A percentile compares a stretch with the other conserved stretches of the same genome.
Conservation (phyloP, 2,329 filamentous ascomycete species). For the Penicillium sp. region DNA sequence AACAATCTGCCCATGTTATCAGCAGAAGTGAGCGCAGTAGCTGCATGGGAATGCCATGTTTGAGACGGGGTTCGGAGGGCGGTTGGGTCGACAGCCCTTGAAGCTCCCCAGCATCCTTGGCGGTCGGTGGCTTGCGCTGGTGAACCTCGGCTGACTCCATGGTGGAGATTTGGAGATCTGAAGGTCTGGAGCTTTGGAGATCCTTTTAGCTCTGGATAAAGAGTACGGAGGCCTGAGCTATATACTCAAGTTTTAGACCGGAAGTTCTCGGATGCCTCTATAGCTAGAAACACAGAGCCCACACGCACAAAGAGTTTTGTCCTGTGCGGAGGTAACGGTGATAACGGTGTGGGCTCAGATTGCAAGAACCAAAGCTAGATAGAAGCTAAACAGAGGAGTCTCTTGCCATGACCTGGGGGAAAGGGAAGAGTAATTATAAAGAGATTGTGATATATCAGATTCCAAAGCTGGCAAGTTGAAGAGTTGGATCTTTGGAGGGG, state of each 20-base stretch:
- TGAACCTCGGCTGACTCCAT: constrained; percentile 37
- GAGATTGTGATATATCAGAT: background rate
- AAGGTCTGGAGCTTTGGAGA: background rate
- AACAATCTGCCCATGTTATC: constrained; percentile 47
- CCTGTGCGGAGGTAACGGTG: background rate
- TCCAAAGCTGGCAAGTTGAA: background rate
- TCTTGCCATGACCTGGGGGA: background rate
- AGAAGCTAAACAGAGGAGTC: background rate
- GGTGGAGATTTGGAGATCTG: constrained; percentile 1
- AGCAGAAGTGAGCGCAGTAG: constrained; percentile 47
- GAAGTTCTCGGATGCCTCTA: background rate
- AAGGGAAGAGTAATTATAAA: background rate
- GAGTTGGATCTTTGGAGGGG: constrained; percentile 1
- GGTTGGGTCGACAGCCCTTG: constrained; percentile 21
- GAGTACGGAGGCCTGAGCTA: background rate
- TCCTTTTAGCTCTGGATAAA: background rate
- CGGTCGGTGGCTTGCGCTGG: constrained; percentile 30
- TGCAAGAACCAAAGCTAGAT: background rate
- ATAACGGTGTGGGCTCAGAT: background rate
- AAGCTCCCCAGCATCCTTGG: constrained; percentile 18
- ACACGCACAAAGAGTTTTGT: background rate
- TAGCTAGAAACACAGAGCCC: background rate
- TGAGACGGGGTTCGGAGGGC: constrained; percentile 37
- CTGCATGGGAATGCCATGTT: constrained; percentile 48
- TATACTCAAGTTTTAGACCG: background rate